Conservation (phyloP, 768 basidiomycete species). For the Mycena haematopus region DNA sequence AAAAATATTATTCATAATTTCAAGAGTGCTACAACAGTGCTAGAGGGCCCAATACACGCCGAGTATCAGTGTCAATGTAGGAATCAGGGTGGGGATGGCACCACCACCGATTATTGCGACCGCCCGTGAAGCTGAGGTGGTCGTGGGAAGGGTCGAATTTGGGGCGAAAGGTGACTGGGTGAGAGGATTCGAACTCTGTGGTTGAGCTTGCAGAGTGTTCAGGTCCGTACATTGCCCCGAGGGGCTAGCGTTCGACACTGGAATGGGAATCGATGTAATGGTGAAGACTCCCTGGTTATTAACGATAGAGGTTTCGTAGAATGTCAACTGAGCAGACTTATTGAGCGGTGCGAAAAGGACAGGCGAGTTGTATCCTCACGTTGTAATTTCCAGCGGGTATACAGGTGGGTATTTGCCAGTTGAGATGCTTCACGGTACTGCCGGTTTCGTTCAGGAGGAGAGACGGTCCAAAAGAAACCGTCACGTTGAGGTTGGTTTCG, state of each 20-base stretch:
- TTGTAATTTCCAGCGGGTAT: slow-evolving; percentile 48
- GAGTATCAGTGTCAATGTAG: not conserved
- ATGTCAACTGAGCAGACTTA: slow-evolving; percentile 44
- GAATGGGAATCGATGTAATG: slow-evolving; percentile 48
- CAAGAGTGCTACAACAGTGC: too few species aligned
- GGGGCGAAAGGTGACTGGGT: slow-evolving; percentile 40
- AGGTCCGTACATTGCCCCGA: slow-evolving; percentile 25
- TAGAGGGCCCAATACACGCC: too few species aligned
- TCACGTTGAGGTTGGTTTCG: slow-evolving; percentile 44
- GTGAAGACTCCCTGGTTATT: slow-evolving; percentile 42
- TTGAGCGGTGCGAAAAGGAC: slow-evolving; percentile 4
- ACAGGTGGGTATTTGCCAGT: slow-evolving; percentile 50
- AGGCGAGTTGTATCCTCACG: slow-evolving; percentile 37
- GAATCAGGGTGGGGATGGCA: not conserved
- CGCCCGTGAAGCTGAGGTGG: not conserved
- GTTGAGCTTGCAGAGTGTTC: slow-evolving; percentile 37
- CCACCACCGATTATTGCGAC: not conserved
- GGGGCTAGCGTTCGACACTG: slow-evolving; percentile 38
- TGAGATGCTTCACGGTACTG: slow-evolving; percentile 47
- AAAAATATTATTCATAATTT: too few species aligned
- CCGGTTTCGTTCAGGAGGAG: slow-evolving; percentile 47
- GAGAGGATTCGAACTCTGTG: slow-evolving; percentile 43
- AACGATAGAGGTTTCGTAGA: slow-evolving; percentile 50
- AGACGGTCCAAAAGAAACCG: slow-evolving; percentile 43
- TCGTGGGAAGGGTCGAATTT: not conserved